Percentiles rank a stretch among this genome's conserved stretches.
Conservation (phyloP, 352 stramenopile genomes). For the Pythium myriotylum region DNA sequence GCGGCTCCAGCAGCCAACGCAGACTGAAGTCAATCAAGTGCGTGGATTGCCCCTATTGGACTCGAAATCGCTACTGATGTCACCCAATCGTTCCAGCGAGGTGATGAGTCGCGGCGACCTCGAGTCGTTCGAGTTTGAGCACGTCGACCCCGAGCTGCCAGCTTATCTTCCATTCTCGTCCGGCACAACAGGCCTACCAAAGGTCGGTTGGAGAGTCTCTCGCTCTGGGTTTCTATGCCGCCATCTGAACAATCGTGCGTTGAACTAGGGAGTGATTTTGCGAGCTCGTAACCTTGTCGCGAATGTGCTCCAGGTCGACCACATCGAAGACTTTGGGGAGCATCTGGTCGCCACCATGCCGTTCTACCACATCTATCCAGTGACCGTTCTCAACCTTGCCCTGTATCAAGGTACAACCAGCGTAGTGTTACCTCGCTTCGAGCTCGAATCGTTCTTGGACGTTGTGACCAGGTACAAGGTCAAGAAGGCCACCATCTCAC, state of each 20-base stretch:
- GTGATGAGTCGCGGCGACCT: conserved; percentile 36
- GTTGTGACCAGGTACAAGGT: conserved; percentile 70
- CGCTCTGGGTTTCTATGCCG: too few species aligned
- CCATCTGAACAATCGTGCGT: too few species aligned
- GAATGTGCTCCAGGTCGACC: too few species aligned
- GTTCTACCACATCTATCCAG: conserved; percentile 96
- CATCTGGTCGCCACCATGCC: conserved; percentile 78
- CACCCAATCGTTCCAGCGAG: conserved; percentile 37
- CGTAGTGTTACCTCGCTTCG: conserved; percentile 90
- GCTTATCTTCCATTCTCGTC: conserved; percentile 91
- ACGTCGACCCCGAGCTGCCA: conserved; percentile 57
- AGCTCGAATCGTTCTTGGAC: conserved; percentile 88
- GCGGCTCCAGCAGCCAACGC: conserved; percentile 19
- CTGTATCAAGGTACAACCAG: conserved; percentile 79
- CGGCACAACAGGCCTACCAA: conserved; percentile 93
- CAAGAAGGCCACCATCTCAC: conserved; percentile 69
- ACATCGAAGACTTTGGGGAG: conserved; percentile 57
- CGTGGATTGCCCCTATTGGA: neutral
- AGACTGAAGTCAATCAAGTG: conserved; percentile 56
- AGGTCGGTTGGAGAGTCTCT: too few species aligned
- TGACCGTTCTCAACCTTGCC: conserved; percentile 79
- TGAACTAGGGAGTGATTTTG: too few species aligned
- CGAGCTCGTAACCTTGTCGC: too few species aligned
- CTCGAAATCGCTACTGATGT: neutral
- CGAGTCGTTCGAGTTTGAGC: conserved; percentile 49